Percentiles rank a stretch among this genome's conserved stretches.
Conservation (phyloP, 768 basidiomycete species). For the Crucibulum laeve region DNA sequence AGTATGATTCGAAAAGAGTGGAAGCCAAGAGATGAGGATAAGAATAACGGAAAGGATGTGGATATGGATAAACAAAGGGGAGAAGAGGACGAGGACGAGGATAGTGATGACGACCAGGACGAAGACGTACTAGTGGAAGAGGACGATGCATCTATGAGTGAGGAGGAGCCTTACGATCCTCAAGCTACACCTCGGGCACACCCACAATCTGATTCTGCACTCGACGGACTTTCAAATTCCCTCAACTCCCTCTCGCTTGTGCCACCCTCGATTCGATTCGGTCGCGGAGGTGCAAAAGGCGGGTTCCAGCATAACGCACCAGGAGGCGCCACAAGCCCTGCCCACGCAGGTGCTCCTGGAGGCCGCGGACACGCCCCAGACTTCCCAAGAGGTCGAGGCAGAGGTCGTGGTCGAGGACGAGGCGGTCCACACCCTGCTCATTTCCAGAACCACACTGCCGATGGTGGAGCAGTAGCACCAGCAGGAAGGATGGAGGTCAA, state of each 20-base stretch:
- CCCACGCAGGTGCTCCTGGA: no score
- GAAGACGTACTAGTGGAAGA: slow-evolving; percentile 17
- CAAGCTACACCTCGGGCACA: slow-evolving; percentile 23
- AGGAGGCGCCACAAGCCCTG: background rate
- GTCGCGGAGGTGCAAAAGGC: slow-evolving; percentile 58
- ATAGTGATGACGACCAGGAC: slow-evolving; percentile 17
- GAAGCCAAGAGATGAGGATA: slow-evolving; percentile 41
- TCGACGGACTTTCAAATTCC: slow-evolving; percentile 44
- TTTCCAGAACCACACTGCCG: no score
- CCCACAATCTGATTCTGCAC: slow-evolving; percentile 4
- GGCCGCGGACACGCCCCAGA: no score
- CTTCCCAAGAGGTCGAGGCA: no score
- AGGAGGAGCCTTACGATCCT: slow-evolving; percentile 12
- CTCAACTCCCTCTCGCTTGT: slow-evolving; percentile 51
- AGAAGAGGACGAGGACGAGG: slow-evolving; percentile 18
- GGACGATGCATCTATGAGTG: slow-evolving; percentile 14
- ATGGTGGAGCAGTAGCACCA: no score
- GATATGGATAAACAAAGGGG: slow-evolving; percentile 19
- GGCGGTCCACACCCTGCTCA: slow-evolving; percentile 8
- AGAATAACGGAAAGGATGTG: slow-evolving; percentile 13
- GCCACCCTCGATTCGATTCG: slow-evolving; percentile 68
- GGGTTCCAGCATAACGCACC: slow-evolving; percentile 40
- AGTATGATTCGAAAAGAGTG: slow-evolving; percentile 74
- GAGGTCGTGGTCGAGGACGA: slow-evolving; percentile 17
- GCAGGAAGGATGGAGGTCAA: background rate